Evolutionary conservation across 805 yeast genomes (phyloP), one percentile per base, ranked within the genome.

Genomic region (Blastobotrys terrestris): DNA sequence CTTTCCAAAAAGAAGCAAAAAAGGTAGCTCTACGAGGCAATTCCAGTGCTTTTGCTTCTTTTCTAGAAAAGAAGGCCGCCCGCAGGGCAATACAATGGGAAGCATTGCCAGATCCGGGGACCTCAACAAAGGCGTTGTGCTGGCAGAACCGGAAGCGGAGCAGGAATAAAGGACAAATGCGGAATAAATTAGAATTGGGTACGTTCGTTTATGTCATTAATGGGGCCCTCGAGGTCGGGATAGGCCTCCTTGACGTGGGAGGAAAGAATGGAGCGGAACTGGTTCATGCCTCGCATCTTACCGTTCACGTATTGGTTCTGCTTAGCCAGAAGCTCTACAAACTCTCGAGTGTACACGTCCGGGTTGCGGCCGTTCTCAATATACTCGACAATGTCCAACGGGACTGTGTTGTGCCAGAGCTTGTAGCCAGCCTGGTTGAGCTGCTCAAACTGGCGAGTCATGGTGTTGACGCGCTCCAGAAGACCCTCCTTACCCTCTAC

Each of bases 341-440:
- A 94, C 70, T 94, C 99, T 66, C 99, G 78, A 0, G 98, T 90
- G 68, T 94, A 94, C 41, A 94, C 90, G 65, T 94, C 98, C 0
- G 99, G 98, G 65, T 94, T 94, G 60, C 99, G 76, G 1, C 99
- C 99, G 63, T 89, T 95, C 64, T 94, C 98, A 40, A 94, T 88
- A 64, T 94, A 94, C 57, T 85, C 84, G 13, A 90, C 73, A n/a
- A 91, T 91, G 63, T 91, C 97, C 40, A 85, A 67, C 0, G 97
- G 97, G 2, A 67, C 54, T 26, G 35, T 43, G 46, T 20, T 50
- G 52, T 20, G 44, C 31, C 16, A 40, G 46, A 35, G 39, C 16
- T 5, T 18, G 47, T 39, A 18, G 48, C 48, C 21, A 35, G 44
- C 22, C 47, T 44, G 46, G 44, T 69, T 6, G 18, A 80, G 58